Conservation (phyloP, 345 rosid genomes). For the Pistacia integerrima region DNA sequence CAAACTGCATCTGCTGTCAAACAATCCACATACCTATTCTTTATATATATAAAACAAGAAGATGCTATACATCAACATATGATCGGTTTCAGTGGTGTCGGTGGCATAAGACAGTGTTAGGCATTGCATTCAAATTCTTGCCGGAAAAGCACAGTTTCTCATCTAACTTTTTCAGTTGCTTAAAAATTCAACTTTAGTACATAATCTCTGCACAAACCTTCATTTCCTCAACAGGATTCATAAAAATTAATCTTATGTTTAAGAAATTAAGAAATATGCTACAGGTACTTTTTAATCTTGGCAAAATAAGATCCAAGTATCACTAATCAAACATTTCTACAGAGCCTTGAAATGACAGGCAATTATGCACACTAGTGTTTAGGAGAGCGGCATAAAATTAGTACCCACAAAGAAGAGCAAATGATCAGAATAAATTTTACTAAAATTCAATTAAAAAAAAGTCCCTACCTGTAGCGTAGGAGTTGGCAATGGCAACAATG, state of each 20-base stretch:
- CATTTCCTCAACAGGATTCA: not conserved
- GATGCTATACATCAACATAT: not conserved
- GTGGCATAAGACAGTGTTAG: not conserved
- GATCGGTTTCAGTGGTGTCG: not conserved
- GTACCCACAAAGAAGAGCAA: not conserved
- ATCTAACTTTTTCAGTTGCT: not conserved
- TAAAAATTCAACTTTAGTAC: not conserved
- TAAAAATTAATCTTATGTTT: not conserved
- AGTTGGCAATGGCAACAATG: slow-evolving; percentile 43
- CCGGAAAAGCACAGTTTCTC: not conserved
- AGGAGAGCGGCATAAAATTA: not conserved
- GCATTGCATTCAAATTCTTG: not conserved
- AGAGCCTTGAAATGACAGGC: not conserved
- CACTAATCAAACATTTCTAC: not conserved
- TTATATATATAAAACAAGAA: too few relatives aligned
- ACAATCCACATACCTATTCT: not conserved
- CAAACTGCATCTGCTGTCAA: not conserved
- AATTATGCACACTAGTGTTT: not conserved
- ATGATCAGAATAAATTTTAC: not conserved
- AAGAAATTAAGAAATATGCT: not conserved
- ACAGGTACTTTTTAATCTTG: not conserved
- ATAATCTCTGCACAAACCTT: not conserved
- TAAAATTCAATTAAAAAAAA: not conserved
- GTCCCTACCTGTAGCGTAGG: slow-evolving; percentile 27
- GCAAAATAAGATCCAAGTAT: not conserved